A percentile compares a stretch with the other conserved stretches of the same genome.
These are phyloP conservation scores for Platismatia glauca DNA, from an alignment of 495 filamentous ascomycete species.

Conservation along the genomic window DNA sequence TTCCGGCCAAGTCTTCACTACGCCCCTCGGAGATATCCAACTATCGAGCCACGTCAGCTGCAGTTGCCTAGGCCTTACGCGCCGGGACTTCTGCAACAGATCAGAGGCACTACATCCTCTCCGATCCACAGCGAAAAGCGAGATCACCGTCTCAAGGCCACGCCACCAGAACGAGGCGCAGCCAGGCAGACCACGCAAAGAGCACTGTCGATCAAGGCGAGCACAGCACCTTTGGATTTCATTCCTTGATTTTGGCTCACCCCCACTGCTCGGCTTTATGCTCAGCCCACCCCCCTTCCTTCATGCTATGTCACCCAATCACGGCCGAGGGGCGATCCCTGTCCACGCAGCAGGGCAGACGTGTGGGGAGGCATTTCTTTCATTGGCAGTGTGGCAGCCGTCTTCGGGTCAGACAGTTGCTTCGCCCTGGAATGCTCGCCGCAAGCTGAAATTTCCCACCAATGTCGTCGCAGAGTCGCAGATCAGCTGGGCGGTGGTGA, in stretches of 20 bases:
- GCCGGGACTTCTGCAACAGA: background rate
- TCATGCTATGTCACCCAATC: background rate
- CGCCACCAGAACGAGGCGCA: background rate
- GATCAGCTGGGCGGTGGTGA: slow-evolving; percentile 1
- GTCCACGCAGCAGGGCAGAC: background rate
- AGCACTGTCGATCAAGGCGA: background rate
- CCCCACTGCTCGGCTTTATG: background rate
- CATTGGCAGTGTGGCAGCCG: background rate
- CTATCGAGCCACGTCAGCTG: background rate
- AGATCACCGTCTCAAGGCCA: background rate
- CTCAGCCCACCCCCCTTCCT: background rate
- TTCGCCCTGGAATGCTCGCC: slow-evolving; percentile 5
- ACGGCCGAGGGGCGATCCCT: background rate
- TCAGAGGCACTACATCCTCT: background rate
- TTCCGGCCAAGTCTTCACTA: background rate
- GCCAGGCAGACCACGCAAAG: background rate
- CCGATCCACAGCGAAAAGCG: background rate
- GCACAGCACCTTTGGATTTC: too few relatives aligned
- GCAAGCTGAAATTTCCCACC: background rate
- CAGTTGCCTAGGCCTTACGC: background rate
- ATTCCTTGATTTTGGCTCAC: background rate
- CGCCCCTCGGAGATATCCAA: background rate
- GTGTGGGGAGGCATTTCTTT: background rate
- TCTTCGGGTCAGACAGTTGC: background rate
- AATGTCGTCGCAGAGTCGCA: background rate